A percentile compares a stretch with the other conserved stretches of the same genome.
Evolutionary conservation across 306 rosid species (phyloP).

Genomic region (Acacia crassicarpa): DNA sequence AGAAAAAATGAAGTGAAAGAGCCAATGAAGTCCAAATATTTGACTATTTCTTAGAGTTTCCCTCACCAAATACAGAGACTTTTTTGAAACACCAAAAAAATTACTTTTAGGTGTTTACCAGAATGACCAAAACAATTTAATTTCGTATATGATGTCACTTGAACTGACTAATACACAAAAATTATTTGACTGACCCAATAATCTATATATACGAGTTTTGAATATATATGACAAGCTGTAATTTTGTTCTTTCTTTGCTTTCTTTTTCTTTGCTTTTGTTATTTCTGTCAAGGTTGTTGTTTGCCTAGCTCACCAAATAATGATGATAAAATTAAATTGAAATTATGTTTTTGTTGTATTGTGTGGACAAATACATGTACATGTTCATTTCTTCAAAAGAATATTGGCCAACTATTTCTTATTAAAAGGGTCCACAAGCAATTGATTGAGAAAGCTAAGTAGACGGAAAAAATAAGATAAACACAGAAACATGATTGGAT

Average conservation of each 20-base stretch:
- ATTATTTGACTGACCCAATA: constrained; percentile 25
- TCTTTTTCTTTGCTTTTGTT: not conserved
- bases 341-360: not conserved
- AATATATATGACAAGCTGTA: not conserved
- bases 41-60: constrained; percentile 27
- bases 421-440: constrained; percentile 8
- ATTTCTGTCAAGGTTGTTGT: not conserved
- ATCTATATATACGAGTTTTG: not conserved
- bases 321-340: not conserved
- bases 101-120: constrained; percentile 16
- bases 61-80: constrained; percentile 24
- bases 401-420: constrained; percentile 22
- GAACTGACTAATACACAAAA: constrained; percentile 13
- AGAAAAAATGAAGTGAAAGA: not conserved
- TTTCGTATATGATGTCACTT: constrained; percentile 34
- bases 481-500: constrained; percentile 29
- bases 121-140: constrained; percentile 4
- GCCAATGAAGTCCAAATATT: constrained; percentile 30
- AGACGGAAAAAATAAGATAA: not conserved
- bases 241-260: not conserved
- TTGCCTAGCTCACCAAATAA: not conserved
- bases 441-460: constrained; percentile 28
- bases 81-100: not conserved
- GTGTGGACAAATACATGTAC: not conserved
- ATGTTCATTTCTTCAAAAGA: constrained; percentile 3